phyloP scores from a whole-genome alignment of 2,329 filamentous ascomycete genomes.

The Penicillium sp. region DNA sequence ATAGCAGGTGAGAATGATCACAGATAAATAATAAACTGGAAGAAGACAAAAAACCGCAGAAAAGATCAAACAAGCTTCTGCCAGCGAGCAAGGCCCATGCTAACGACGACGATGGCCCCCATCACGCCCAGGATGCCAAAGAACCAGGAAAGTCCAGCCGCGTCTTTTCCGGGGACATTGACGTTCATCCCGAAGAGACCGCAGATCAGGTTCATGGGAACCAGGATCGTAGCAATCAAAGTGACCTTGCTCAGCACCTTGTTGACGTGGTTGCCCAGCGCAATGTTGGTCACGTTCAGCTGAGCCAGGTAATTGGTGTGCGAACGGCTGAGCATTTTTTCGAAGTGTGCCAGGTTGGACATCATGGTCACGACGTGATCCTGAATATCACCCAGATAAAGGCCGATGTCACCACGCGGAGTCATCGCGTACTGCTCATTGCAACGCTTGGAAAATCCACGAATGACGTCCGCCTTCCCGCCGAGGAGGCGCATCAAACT shows the following conservation, averaged over 20 bases:
- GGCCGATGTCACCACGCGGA: conserved; percentile 90
- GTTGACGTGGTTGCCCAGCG: conserved; percentile 84
- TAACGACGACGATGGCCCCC: conserved; percentile 40
- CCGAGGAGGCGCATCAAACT: conserved; percentile 87
- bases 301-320: conserved; percentile 97
- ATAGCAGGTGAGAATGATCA: not conserved
- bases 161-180: conserved; percentile 42
- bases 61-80: conserved; percentile 40
- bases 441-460: conserved; percentile 96
- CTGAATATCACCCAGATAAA: conserved; percentile 96
- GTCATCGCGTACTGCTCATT: conserved; percentile 97
- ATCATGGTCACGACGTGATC: conserved; percentile 99
- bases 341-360: conserved; percentile 90
- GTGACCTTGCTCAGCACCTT: conserved; percentile 92
- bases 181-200: conserved; percentile 56
- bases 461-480: conserved; percentile 97
- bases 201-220: conserved; percentile 90
- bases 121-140: conserved; percentile 51
- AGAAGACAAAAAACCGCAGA: not conserved
- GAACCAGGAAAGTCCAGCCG: conserved; percentile 44
- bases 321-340: conserved; percentile 92
- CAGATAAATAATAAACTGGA: conserved; percentile 1
- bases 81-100: conserved; percentile 40
- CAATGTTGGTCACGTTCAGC: conserved; percentile 85
- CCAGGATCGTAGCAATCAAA: conserved; percentile 88